Evolutionary conservation across 441 rosid genomes (phyloP).

Genomic region (Euphorbia schlechtendalii): DNA sequence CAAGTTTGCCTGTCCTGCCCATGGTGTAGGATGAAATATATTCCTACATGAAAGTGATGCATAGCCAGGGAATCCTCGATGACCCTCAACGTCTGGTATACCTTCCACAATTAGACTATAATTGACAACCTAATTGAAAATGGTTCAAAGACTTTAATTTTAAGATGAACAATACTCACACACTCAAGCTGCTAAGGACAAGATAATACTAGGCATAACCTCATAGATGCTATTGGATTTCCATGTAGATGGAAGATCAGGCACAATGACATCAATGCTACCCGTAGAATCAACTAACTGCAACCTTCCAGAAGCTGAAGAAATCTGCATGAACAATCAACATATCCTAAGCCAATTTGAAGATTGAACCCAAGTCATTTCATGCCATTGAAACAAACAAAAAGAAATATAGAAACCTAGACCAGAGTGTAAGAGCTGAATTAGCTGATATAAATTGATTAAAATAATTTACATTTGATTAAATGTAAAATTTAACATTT

Average conservation of each 20-base stretch:
- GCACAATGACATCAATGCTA: slow-evolving; percentile 58
- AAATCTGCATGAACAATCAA: slow-evolving; percentile 40
- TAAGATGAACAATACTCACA: slow-evolving; percentile 9
- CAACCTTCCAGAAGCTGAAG: slow-evolving; percentile 62
- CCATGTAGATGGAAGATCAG: slow-evolving; percentile 62
- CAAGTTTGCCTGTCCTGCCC: slow-evolving; percentile 30
- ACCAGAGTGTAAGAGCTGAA: neutral
- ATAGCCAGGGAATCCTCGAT: slow-evolving; percentile 21
- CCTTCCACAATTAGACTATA: slow-evolving; percentile 57
- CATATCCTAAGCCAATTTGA: slow-evolving; percentile 14
- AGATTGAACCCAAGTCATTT: neutral
- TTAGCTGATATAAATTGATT: neutral
- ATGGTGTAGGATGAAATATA: slow-evolving; percentile 35
- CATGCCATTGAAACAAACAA: slow-evolving; percentile 6
- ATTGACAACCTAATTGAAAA: slow-evolving; percentile 51
- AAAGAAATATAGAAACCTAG: neutral
- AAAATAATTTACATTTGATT: neutral
- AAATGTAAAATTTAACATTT: neutral
- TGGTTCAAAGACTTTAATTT: slow-evolving; percentile 2
- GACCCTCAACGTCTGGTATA: slow-evolving; percentile 35
- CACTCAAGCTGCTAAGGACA: slow-evolving; percentile 14
- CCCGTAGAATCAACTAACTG: slow-evolving; percentile 72
- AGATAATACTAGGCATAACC: slow-evolving; percentile 35
- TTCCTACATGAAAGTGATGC: slow-evolving; percentile 44
- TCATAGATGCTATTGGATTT: slow-evolving; percentile 41